A percentile compares a stretch with the other conserved stretches of the same genome.
Evolutionary conservation across 2,329 filamentous ascomycete species (phyloP).

Genomic region (Xylaria sp.): DNA sequence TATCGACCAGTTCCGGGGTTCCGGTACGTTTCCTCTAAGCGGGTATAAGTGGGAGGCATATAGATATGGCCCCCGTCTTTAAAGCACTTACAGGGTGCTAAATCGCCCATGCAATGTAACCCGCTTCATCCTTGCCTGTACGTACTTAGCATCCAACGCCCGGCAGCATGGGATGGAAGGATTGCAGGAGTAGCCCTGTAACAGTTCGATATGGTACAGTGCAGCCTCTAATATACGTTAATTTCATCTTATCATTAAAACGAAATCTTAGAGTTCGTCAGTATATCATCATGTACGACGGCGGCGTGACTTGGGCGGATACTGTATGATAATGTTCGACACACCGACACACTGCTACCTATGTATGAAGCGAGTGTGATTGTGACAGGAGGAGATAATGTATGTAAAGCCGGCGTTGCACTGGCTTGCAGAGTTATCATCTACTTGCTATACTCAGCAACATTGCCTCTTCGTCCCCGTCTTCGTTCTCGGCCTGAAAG

Average conservation of each 20-base stretch:
- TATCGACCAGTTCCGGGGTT: no score
- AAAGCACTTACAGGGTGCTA: no score
- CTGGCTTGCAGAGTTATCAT: neutral
- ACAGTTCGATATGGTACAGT: neutral
- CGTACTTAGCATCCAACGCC: neutral
- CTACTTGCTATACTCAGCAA: neutral
- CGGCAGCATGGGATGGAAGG: conserved; percentile 14
- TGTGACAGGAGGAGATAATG: no score
- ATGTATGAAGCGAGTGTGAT: no score
- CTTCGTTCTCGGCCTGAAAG: neutral
- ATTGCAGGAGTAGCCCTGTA: conserved; percentile 2
- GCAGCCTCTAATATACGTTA: no score
- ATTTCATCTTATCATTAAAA: no score
- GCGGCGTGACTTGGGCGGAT: neutral
- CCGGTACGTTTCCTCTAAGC: no score
- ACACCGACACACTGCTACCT: no score
- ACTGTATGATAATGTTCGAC: neutral
- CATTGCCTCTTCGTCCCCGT: neutral
- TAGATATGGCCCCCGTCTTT: no score
- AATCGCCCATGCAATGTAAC: no score
- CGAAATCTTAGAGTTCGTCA: neutral
- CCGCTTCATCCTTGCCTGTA: no score
- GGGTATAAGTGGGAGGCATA: no score
- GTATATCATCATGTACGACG: neutral
- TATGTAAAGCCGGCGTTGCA: neutral